A percentile compares a stretch with the other conserved stretches of the same genome.
These are phyloP conservation scores for Diaporthe sp. DNA, from an alignment of 2,329 filamentous ascomycete genomes.

Conservation along the genomic window DNA sequence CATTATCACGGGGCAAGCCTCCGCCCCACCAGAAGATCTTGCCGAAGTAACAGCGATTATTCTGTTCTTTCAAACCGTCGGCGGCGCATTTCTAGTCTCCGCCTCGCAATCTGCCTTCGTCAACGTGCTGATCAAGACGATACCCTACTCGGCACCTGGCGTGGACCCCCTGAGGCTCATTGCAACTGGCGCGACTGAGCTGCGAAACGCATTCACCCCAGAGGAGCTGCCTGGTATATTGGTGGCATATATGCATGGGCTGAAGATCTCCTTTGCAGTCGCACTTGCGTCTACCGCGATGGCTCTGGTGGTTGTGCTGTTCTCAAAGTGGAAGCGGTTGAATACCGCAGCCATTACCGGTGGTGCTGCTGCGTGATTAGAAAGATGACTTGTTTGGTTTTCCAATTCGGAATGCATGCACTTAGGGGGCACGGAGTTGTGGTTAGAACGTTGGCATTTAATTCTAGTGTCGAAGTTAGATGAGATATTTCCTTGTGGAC, in stretches of 20 bases:
- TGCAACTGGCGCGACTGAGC: constrained; percentile 60
- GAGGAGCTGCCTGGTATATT: constrained; percentile 65
- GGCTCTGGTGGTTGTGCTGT: constrained; percentile 29
- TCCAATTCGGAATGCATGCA: background rate
- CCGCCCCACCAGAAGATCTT: constrained; percentile 52
- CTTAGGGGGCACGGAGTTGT: background rate
- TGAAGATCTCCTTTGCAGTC: constrained; percentile 37
- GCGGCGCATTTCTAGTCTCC: constrained; percentile 63
- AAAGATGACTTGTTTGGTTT: no score
- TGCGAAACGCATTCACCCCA: constrained; percentile 62
- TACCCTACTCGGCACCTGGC: constrained; percentile 48
- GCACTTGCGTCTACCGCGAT: constrained; percentile 21
- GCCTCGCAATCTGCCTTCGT: constrained; percentile 57
- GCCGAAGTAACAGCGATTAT: constrained; percentile 57
- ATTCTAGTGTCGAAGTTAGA: background rate
- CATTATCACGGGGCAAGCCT: constrained; percentile 55
- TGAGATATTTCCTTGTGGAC: background rate
- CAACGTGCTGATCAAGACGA: constrained; percentile 51
- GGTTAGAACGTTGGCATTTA: no score
- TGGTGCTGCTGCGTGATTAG: constrained; percentile 16
- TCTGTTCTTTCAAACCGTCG: constrained; percentile 59
- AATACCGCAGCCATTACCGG: constrained; percentile 35
- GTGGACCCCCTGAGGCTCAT: constrained; percentile 50
- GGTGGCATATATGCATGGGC: constrained; percentile 63
- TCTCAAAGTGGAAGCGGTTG: constrained; percentile 37